Percentiles rank a stretch among this genome's conserved stretches.
Conservation (phyloP, 192 early-diverging fungal genomes). For the Podila epigama region DNA sequence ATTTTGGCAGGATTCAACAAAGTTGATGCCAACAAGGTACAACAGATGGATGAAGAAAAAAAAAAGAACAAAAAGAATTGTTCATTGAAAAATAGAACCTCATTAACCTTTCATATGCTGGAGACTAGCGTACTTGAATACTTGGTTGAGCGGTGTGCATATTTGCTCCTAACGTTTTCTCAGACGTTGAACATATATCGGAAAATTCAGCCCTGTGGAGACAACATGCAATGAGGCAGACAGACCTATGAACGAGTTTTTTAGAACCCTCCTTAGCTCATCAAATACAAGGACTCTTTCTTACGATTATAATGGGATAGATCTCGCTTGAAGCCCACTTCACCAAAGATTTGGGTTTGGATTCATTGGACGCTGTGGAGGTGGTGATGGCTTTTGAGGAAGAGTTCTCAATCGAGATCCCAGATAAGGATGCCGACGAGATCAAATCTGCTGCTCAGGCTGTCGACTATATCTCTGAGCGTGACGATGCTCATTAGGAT, state of each 20-base stretch:
- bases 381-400: constrained; percentile 99
- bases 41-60: constrained; percentile 1
- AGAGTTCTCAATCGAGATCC: constrained; percentile 98
- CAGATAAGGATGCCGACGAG: constrained; percentile 96
- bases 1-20: constrained; percentile 97
- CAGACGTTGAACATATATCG: no score
- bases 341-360: constrained; percentile 92
- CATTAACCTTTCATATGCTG: background rate
- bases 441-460: constrained; percentile 91
- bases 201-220: no score
- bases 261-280: no score
- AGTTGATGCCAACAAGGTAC: constrained; percentile 91
- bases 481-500: constrained; percentile 77
- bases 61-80: background rate
- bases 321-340: constrained; percentile 86
- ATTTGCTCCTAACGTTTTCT: no score
- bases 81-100: background rate
- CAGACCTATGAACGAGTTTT: no score
- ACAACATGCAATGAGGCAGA: no score
- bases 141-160: no score
- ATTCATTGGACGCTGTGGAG: constrained; percentile 97
- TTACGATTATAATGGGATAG: constrained; percentile 52
- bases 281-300: no score
- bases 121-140: no score
- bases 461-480: constrained; percentile 80